Evolutionary conservation across 768 basidiomycete genomes (phyloP).

Genomic region (Sporobolomyces phaffii): DNA sequence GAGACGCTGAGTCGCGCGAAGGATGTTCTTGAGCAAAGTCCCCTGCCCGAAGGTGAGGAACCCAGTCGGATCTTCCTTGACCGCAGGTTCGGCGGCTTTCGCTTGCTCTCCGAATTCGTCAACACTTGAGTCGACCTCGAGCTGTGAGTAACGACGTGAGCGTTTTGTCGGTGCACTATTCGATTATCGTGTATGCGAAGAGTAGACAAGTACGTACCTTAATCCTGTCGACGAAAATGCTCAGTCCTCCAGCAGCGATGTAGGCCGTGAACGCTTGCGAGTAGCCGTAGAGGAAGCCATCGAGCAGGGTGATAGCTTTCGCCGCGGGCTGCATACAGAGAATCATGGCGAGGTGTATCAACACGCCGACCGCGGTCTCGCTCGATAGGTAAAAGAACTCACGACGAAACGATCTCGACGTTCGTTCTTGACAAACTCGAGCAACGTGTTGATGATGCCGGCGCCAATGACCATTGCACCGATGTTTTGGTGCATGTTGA

Average conservation of each 20-base stretch:
- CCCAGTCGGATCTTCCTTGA: slow-evolving; percentile 42
- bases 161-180: too few relatives aligned
- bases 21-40: slow-evolving; percentile 77
- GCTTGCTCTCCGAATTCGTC: slow-evolving; percentile 54
- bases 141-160: slow-evolving; percentile 47
- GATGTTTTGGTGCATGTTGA: slow-evolving; percentile 75
- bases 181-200: too few relatives aligned
- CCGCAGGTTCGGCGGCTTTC: not conserved
- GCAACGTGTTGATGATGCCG: slow-evolving; percentile 77
- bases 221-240: slow-evolving; percentile 75
- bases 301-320: slow-evolving; percentile 84
- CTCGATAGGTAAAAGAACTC: slow-evolving; percentile 14
- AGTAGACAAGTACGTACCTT: slow-evolving; percentile 61
- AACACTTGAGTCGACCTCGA: slow-evolving; percentile 64
- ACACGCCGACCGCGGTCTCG: too few relatives aligned
- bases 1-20: slow-evolving; percentile 91
- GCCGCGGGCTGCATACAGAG: slow-evolving; percentile 55
- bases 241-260: slow-evolving; percentile 74
- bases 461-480: slow-evolving; percentile 93
- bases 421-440: slow-evolving; percentile 79
- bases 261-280: slow-evolving; percentile 81
- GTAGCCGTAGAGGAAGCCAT: slow-evolving; percentile 84
- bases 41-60: slow-evolving; percentile 68
- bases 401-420: slow-evolving; percentile 61
- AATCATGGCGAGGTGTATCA: too few relatives aligned